Evolutionary conservation across 2,329 filamentous ascomycete species (phyloP), one percentile per base, ranked within the genome.

Genomic region (Trichoderma atroviride): DNA sequence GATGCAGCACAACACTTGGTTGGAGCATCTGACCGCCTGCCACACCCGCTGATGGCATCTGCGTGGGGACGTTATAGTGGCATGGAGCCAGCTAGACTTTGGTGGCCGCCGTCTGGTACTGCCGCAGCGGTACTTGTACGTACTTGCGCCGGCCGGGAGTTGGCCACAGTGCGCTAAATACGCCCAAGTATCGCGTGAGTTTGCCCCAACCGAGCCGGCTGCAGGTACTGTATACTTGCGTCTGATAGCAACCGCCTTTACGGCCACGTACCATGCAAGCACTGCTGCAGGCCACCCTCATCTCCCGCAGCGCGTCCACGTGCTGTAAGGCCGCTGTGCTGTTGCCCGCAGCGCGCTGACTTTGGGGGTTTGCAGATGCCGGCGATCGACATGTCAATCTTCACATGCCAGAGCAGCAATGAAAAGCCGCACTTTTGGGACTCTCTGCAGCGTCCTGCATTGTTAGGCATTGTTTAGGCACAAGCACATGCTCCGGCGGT

Each of bases 1-100:
- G 62, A 47, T 53, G n/a, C 47, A 57, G 6, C 31, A 14, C 47
- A 57, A 3, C 31, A 22, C 19, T 35, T 58, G 43, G 57, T 61
- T 55, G 59, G 66, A 47, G 58, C 68, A 69, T 70, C 68, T 70
- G 68, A 70, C 68, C 68, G 68, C 67, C 59, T 69, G 67, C 67
- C 67, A 64, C 66, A 58, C 67, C 67, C 67, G 67, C 61, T 60
- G 68, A 56, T 55, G 55, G 62, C 62, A 52, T 61, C 31, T 65
- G 50, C 35, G 68, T 66, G 68, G 68, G 55, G 64, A 22, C 53
- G 19, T 24, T 58, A 47, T 35, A 50, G 62, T 40, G 62, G 53
- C 53, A 24, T 66, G 62, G 24, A 27, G 33, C n/a, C 47, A 35
- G 50, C 61, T 64, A n/a, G 59, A 24, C 60, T 16, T 47, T 27